phyloP scores from a whole-genome alignment of 73 alveolate species.

The Symbiodinium pilosum region DNA sequence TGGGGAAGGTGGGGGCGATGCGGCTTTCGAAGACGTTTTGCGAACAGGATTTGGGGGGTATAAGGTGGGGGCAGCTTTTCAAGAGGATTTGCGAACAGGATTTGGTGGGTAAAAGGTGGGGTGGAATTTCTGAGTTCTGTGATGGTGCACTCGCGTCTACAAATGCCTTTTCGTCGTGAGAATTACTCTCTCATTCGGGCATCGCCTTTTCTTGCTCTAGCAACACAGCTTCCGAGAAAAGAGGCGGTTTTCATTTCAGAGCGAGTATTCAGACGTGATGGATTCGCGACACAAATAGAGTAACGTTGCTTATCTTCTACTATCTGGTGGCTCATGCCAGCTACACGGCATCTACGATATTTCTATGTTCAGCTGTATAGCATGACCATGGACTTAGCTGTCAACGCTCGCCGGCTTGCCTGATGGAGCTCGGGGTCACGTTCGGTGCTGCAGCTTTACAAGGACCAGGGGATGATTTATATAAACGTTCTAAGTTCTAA shows the following conservation, averaged over 20 bases:
- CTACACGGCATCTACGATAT: not conserved
- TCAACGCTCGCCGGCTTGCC: not conserved
- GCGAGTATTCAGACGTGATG: not conserved
- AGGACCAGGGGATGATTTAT: not conserved
- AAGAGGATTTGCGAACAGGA: no score
- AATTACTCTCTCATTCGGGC: not conserved
- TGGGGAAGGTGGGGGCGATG: not conserved
- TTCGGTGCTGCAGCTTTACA: not conserved
- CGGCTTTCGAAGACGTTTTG: not conserved
- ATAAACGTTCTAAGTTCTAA: no score
- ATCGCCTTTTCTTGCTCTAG: slow-evolving; percentile 19
- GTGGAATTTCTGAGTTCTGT: no score
- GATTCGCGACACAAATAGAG: not conserved
- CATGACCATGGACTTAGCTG: not conserved
- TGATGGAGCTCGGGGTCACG: not conserved
- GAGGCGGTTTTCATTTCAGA: not conserved
- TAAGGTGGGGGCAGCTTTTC: no score
- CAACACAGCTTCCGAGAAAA: slow-evolving; percentile 29
- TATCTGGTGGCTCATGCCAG: not conserved
- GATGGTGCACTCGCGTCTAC: not conserved
- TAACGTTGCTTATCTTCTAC: not conserved
- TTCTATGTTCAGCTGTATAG: not conserved
- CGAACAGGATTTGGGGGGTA: no score
- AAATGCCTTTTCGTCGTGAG: not conserved
- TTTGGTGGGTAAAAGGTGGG: no score